A percentile compares a stretch with the other conserved stretches of the same genome.
These are phyloP conservation scores for Fusarium succisae DNA, from an alignment of 2,329 filamentous ascomycete species.

Conservation along the genomic window DNA sequence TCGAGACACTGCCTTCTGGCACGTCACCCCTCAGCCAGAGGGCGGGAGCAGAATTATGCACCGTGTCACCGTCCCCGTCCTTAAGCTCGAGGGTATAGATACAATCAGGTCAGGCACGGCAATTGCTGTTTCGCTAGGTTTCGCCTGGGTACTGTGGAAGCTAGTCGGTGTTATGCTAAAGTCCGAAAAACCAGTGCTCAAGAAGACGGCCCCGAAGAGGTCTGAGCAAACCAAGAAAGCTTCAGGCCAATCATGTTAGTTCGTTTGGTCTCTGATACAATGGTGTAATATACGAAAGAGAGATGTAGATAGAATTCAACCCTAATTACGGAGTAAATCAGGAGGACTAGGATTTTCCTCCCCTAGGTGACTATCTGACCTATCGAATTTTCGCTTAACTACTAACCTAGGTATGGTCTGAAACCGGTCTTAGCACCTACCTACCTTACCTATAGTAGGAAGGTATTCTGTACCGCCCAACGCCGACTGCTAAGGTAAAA, in stretches of 20 bases:
- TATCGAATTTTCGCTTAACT: background rate
- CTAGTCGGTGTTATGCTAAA: slow-evolving; percentile 46
- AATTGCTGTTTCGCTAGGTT: slow-evolving; percentile 68
- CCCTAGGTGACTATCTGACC: too few species aligned
- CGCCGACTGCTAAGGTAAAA: background rate
- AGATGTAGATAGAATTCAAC: background rate
- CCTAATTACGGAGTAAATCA: background rate
- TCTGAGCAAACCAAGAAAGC: slow-evolving; percentile 22
- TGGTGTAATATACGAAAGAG: background rate
- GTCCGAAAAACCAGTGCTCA: background rate
- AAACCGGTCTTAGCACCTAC: background rate
- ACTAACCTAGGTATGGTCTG: background rate
- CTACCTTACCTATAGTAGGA: background rate
- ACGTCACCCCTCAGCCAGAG: slow-evolving; percentile 66
- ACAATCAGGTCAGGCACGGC: slow-evolving; percentile 67
- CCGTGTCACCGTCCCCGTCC: slow-evolving; percentile 70
- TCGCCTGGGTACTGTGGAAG: slow-evolving; percentile 75
- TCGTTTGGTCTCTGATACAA: background rate
- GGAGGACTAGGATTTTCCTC: background rate
- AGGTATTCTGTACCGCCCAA: background rate
- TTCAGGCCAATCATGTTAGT: background rate
- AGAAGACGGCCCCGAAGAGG: slow-evolving; percentile 34
- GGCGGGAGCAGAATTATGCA: slow-evolving; percentile 58
- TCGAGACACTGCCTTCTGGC: slow-evolving; percentile 83
- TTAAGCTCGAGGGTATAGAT: slow-evolving; percentile 61